Conservation (phyloP, 163 green algal genomes). For the Chloromonas sp. region DNA sequence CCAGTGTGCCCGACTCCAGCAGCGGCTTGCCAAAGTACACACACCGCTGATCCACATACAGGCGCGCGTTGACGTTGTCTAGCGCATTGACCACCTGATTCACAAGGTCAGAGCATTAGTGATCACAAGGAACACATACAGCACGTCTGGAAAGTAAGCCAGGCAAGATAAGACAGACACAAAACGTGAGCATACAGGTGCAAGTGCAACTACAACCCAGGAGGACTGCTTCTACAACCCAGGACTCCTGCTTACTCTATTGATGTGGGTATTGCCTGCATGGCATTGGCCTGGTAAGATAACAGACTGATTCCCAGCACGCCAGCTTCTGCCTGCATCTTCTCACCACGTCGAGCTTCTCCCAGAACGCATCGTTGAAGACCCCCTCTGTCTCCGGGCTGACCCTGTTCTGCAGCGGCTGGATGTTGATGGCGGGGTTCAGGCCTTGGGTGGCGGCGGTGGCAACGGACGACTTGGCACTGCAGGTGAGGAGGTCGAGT, state of each 20-base stretch:
- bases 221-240: too few species aligned
- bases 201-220: too few species aligned
- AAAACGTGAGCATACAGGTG: too few species aligned
- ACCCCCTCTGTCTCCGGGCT: constrained; percentile 88
- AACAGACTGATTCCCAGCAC: too few species aligned
- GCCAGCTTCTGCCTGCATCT: too few species aligned
- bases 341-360: constrained; percentile 18
- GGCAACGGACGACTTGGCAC: constrained; percentile 68
- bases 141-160: too few species aligned
- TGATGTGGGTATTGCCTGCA: too few species aligned
- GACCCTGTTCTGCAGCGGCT: constrained; percentile 92
- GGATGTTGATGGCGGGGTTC: constrained; percentile 74
- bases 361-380: constrained; percentile 96
- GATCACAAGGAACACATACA: too few species aligned
- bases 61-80: constrained; percentile 92
- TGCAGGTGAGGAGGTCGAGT: constrained; percentile 18
- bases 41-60: constrained; percentile 97
- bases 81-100: constrained; percentile 92
- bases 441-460: constrained; percentile 69
- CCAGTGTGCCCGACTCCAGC: constrained; percentile 94
- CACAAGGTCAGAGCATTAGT: constrained; percentile 41
- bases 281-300: too few species aligned
- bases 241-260: too few species aligned
- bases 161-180: too few species aligned
- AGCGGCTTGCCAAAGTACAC: constrained; percentile 98